Evolutionary conservation across 176 grass and related monocot species (phyloP).

Genomic region (Cymbopogon citratus): DNA sequence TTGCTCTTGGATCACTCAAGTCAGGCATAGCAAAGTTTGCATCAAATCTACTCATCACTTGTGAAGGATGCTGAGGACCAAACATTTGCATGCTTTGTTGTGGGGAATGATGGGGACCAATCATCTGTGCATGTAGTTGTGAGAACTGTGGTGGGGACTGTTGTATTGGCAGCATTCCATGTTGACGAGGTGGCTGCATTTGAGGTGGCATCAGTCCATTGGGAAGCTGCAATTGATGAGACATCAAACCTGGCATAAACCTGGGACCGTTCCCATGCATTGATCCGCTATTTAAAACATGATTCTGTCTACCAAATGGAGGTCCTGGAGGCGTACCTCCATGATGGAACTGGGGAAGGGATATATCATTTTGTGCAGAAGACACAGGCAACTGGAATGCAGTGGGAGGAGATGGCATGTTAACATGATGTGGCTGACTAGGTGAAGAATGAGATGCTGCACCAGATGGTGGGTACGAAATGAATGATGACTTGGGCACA

Average conservation of each 20-base stretch:
- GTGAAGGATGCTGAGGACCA: slow-evolving; percentile 43
- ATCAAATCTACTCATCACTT: slow-evolving; percentile 51
- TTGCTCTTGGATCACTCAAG: slow-evolving; percentile 53
- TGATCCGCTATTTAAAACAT: slow-evolving; percentile 29
- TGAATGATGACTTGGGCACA: slow-evolving; percentile 48
- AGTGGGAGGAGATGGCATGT: slow-evolving; percentile 43
- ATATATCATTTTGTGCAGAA: slow-evolving; percentile 42
- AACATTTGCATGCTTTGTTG: slow-evolving; percentile 39
- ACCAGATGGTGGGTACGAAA: slow-evolving; percentile 39
- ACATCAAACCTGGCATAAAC: slow-evolving; percentile 32
- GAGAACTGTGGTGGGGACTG: slow-evolving; percentile 40
- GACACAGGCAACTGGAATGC: slow-evolving; percentile 38
- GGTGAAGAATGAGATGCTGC: slow-evolving; percentile 38
- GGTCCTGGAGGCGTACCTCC: slow-evolving; percentile 32
- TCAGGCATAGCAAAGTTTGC: slow-evolving; percentile 37
- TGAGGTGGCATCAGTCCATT: slow-evolving; percentile 41
- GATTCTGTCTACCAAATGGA: slow-evolving; percentile 41
- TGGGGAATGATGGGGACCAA: slow-evolving; percentile 36
- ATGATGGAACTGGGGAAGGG: slow-evolving; percentile 26
- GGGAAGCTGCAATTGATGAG: slow-evolving; percentile 31
- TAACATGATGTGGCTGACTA: slow-evolving; percentile 35
- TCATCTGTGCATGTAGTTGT: slow-evolving; percentile 33
- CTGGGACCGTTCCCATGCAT: slow-evolving; percentile 19
- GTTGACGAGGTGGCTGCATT: slow-evolving; percentile 17
- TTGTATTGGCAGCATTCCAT: slow-evolving; percentile 45